These are phyloP conservation scores for Xylaria sp. DNA, from an alignment of 2,329 filamentous ascomycete species.

Conservation along the genomic window DNA sequence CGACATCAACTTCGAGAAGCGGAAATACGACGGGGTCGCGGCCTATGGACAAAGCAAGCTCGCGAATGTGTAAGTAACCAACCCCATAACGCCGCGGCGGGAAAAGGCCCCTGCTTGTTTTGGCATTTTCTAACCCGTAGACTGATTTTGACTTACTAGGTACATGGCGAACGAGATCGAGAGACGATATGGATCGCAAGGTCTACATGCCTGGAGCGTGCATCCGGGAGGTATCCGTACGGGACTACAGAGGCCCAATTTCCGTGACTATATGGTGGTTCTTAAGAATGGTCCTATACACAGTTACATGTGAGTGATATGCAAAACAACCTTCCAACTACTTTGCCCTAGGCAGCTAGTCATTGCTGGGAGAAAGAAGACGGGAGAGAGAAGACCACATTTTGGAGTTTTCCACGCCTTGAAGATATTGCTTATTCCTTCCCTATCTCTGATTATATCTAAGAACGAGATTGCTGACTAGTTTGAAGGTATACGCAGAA, in stretches of 20 bases:
- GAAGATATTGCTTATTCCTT: neutral
- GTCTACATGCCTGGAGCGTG: constrained; percentile 56
- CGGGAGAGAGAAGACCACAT: neutral
- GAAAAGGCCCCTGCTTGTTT: neutral
- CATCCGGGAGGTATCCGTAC: constrained; percentile 55
- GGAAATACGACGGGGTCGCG: constrained; percentile 47
- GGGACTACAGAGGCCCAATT: constrained; percentile 25
- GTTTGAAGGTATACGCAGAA: constrained; percentile 46
- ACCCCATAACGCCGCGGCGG: neutral
- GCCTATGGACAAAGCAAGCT: constrained; percentile 60
- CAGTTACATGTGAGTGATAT: constrained; percentile 21
- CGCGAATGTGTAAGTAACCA: constrained; percentile 54
- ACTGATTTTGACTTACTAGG: neutral
- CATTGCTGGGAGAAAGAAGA: neutral
- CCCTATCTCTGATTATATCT: neutral
- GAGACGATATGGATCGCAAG: constrained; percentile 54
- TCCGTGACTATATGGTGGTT: constrained; percentile 16
- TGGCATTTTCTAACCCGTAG: neutral
- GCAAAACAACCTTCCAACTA: neutral
- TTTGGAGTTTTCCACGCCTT: neutral
- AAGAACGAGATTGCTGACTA: constrained; percentile 2
- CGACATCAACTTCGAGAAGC: constrained; percentile 54
- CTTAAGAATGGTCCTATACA: constrained; percentile 25
- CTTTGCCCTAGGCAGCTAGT: neutral
- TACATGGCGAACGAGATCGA: constrained; percentile 61